These are phyloP conservation scores for Pistacia integerrima DNA, from an alignment of 345 rosid species.

Conservation along the genomic window DNA sequence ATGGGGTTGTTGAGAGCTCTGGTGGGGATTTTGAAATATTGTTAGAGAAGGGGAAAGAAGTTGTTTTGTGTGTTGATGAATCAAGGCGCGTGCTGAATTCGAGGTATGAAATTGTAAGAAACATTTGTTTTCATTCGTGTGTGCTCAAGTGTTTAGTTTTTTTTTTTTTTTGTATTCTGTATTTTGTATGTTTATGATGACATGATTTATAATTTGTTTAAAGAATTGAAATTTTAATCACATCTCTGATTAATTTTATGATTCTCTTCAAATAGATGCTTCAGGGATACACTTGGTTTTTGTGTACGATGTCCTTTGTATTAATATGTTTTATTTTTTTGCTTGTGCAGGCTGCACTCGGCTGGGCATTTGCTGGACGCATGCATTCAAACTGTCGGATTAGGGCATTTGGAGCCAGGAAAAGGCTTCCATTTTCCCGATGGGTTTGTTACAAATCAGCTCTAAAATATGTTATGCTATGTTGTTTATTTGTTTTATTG, in stretches of 20 bases:
- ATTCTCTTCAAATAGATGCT: not conserved
- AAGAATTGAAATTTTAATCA: not conserved
- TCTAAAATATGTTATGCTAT: not conserved
- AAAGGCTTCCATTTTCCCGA: slow-evolving; percentile 91
- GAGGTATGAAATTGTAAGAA: slow-evolving; percentile 40
- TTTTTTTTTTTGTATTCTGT: no score
- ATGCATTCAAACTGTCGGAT: slow-evolving; percentile 64
- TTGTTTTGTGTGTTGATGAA: slow-evolving; percentile 61
- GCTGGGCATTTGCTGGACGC: slow-evolving; percentile 85
- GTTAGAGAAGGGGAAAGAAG: slow-evolving; percentile 47
- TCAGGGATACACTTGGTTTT: not conserved
- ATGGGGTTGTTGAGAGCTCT: slow-evolving; percentile 52
- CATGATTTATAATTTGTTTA: not conserved
- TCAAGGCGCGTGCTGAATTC: slow-evolving; percentile 71
- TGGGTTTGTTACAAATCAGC: slow-evolving; percentile 49
- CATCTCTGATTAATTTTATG: not conserved
- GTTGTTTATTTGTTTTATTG: not conserved
- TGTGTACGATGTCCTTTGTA: not conserved
- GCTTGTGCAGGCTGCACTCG: slow-evolving; percentile 66
- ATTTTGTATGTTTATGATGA: not conserved
- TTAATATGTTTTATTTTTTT: not conserved
- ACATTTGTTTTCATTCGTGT: not conserved
- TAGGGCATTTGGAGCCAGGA: slow-evolving; percentile 68
- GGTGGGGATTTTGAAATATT: slow-evolving; percentile 35
- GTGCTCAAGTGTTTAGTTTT: not conserved